A percentile compares a stretch with the other conserved stretches of the same genome.
phyloP scores from a whole-genome alignment of 2,329 filamentous ascomycete species.

The Scopulariopsis brevicaulis region DNA sequence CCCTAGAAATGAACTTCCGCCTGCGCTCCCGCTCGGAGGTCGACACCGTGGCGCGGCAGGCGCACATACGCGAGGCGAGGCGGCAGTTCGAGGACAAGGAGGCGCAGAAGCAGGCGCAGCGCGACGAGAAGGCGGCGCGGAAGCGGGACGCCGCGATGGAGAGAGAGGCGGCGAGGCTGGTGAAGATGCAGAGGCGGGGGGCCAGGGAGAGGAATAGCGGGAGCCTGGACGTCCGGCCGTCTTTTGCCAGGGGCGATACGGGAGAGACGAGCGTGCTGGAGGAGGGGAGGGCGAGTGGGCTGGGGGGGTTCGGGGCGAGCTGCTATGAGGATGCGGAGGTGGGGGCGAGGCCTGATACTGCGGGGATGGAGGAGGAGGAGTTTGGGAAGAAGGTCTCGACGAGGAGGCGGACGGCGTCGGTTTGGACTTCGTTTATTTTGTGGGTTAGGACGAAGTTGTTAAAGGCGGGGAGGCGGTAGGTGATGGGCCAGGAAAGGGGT shows the following conservation, averaged over 20 bases:
- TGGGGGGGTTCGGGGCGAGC: too few relatives aligned
- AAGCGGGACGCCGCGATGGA: conserved; percentile 47
- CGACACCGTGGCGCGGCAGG: conserved; percentile 39
- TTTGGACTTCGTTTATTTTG: conserved; percentile 52
- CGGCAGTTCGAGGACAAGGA: conserved; percentile 54
- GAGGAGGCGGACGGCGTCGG: conserved; percentile 49
- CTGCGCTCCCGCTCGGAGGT: conserved; percentile 49
- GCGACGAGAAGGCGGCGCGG: conserved; percentile 42
- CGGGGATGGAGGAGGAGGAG: conserved; percentile 22
- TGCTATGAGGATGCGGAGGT: too few relatives aligned
- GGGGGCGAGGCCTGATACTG: not conserved
- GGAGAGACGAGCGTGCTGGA: conserved; percentile 4
- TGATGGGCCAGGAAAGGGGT: conserved; percentile 13
- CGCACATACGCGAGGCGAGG: conserved; percentile 48
- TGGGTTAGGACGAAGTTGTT: conserved; percentile 47
- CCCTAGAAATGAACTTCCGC: conserved; percentile 47
- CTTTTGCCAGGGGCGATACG: conserved; percentile 16
- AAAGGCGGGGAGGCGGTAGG: conserved; percentile 27
- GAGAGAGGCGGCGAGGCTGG: conserved; percentile 41
- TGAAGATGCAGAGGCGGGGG: conserved; percentile 26
- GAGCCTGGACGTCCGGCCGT: conserved; percentile 12
- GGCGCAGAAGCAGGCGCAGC: conserved; percentile 35
- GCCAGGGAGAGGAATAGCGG: conserved; percentile 16
- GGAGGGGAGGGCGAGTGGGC: too few relatives aligned
- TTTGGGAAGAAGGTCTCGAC: conserved; percentile 28